These are phyloP conservation scores for Fusarium sp. DNA, from an alignment of 2,329 filamentous ascomycete genomes.

Conservation along the genomic window DNA sequence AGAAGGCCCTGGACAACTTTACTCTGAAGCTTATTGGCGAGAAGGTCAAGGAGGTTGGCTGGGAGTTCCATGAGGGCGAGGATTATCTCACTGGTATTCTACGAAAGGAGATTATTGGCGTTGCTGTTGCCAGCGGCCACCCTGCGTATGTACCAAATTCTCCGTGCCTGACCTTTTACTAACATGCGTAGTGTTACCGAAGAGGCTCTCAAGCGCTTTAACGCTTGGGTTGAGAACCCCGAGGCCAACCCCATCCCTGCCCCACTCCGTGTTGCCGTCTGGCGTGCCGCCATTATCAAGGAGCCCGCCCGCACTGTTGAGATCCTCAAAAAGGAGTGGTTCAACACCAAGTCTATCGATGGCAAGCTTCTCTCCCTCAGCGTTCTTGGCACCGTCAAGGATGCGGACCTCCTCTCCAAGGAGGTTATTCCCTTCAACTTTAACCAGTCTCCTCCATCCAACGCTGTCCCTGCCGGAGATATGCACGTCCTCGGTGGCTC, in stretches of 20 bases:
- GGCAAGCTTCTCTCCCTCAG: conserved; percentile 87
- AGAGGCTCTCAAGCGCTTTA: conserved; percentile 82
- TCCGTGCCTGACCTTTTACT: conserved; percentile 30
- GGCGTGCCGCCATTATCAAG: conserved; percentile 76
- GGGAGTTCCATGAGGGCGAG: conserved; percentile 81
- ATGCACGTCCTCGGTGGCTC: conserved; percentile 82
- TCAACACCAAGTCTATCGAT: conserved; percentile 83
- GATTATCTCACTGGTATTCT: conserved; percentile 84
- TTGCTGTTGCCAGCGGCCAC: conserved; percentile 80
- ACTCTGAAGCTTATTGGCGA: conserved; percentile 78
- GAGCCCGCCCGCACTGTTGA: conserved; percentile 76
- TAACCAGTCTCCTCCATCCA: conserved; percentile 64
- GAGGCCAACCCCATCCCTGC: conserved; percentile 78
- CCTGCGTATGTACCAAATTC: conserved; percentile 63
- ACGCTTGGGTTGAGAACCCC: conserved; percentile 76
- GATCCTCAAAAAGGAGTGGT: conserved; percentile 85
- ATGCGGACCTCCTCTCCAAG: conserved; percentile 70
- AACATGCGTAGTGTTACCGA: conserved; percentile 64
- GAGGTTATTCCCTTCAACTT: conserved; percentile 82
- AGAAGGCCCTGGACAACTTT: conserved; percentile 79
- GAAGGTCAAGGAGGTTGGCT: conserved; percentile 82
- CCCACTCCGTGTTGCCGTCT: conserved; percentile 81
- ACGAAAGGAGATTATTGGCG: conserved; percentile 80
- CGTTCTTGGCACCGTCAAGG: conserved; percentile 77
- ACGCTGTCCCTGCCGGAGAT: conserved; percentile 84